A percentile compares a stretch with the other conserved stretches of the same genome.
These are phyloP conservation scores for Magnolia sinica DNA, from an alignment of 164 flowering plant species.

Conservation along the genomic window DNA sequence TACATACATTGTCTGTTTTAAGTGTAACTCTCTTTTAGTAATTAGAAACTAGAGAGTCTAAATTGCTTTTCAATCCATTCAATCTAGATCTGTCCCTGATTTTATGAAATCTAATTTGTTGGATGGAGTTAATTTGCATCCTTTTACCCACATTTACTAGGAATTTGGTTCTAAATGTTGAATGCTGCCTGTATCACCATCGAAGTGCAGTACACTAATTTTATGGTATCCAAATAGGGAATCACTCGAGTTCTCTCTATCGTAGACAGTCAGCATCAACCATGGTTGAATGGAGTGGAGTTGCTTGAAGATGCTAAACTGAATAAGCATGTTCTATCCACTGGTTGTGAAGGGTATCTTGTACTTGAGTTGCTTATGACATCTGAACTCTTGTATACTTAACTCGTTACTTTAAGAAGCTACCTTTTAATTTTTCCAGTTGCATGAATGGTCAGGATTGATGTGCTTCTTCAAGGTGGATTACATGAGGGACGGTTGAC, in stretches of 20 bases:
- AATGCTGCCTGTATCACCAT: not conserved
- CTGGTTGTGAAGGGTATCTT: slow-evolving; percentile 69
- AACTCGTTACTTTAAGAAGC: not conserved
- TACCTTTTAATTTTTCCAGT: not conserved
- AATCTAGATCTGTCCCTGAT: not conserved
- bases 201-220: not conserved
- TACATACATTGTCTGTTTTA: not conserved
- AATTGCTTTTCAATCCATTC: not conserved
- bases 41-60: not conserved
- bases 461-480: slow-evolving; percentile 29
- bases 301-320: slow-evolving; percentile 47
- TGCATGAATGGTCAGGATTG: slow-evolving; percentile 39
- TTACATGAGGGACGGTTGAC: slow-evolving; percentile 48
- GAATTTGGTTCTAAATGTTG: not conserved
- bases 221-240: slow-evolving; percentile 40
- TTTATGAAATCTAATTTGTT: not conserved
- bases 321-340: slow-evolving; percentile 47
- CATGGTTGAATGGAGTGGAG: slow-evolving; percentile 71
- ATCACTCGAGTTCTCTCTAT: slow-evolving; percentile 52
- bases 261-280: slow-evolving; percentile 49
- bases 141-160: not conserved
- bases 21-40: not conserved
- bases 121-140: not conserved
- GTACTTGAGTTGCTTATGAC: not conserved
- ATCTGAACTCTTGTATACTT: not conserved